Base-by-base conservation (phyloP, 176 grass and related monocot species). In the Bromus sterilis region DNA sequence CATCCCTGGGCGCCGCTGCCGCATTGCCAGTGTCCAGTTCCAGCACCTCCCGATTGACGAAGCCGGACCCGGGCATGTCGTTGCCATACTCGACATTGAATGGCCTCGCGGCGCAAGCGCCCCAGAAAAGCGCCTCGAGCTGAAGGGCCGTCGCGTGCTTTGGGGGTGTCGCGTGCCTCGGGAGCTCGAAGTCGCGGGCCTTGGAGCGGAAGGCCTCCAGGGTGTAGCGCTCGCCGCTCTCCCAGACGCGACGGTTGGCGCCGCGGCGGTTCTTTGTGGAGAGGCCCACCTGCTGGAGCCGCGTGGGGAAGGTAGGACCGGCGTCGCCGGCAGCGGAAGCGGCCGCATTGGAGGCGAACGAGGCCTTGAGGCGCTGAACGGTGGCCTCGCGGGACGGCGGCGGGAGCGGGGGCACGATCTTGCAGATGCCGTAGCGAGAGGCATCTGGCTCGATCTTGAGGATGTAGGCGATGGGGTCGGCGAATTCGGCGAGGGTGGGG, bases 41-140 rank as follows among this genome's bases (percentile, higher is more conserved):
- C 51, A 71, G 62, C 37, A 74, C 85, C 21, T 78, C 76, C 62
- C 39, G 88, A 39, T 63, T 51, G 77, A 76, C 80, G 56, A 99
- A 99, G 31, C 89, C 93, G 4, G 97, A 99, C 44, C 93, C 97
- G 0, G 97, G 93, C 97, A 99, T 99, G 87, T 99, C 97, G 75
- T 99, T 99, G 62, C 89, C 97, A 56, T 99, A 99, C 87, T 99
- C 97, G 21, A 99, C 93, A 43, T 72, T 87, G 85, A 95, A 91
- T 43, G 97, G 97, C 82, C 87, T 88, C 36, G 89, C 91, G 26
- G 96, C 97, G 62, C 88, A 93, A 49, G 97, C 93, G 32, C 76
- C 82, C 97, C 97, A 99, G 93, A 96, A 99, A 73, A 95, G 97
- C 46, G 91, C 90, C 81, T 99, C 97, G 23, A 99, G 82, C 31